Evolutionary conservation across 2,329 filamentous ascomycete species (phyloP), one percentile per base, ranked within the genome.

Genomic region (Pseudofabraea citricarpa): DNA sequence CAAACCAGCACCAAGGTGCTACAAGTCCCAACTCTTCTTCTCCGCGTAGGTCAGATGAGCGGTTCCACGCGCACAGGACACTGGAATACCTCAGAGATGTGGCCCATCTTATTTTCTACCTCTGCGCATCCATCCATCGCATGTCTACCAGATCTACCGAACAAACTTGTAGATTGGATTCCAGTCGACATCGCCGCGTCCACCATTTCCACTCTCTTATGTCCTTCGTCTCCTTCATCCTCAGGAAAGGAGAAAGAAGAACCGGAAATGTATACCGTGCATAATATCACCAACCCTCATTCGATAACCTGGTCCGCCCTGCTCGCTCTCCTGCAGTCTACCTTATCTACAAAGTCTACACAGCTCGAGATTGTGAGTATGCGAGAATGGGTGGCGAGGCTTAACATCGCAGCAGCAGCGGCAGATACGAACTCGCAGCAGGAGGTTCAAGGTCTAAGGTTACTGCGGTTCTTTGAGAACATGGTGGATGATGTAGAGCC

Each of bases 71-170:
- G 6, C 2, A 58, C 56, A 3, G 51, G 53, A 9, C 38, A 50
- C 13, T 59, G 56, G 56, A 56, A 52, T 27, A 46, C 43, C 9
- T 36, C 44, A 13, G 55, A 58, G 29, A 56, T 58, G 54, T 58
- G 51, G 51, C 55, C 56, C 8, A 52, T 56, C 19, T 37, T 56
- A 31, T 50, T 56, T 41, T 45, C 50, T 8, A 50, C 48, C 12
- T 51, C 52, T 2, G 35, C 45, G 10, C 49, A 51, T 20, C 36
- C 40, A 3, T 24, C 22, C 3, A 48, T 56, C 9, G 36, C 35
- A 1, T 37, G 45, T 9, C 27, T 59, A 1, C 55, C 56, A 3
- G 6, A 21, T 2, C 49, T 57, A 7, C 20, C 26, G 2, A 20
- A 16, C 2, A 49, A 50, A 39, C 32, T 27, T 2, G 49, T 59